These are phyloP conservation scores for Globisporangium okanoganense DNA, from an alignment of 352 stramenopile genomes.

Conservation along the genomic window DNA sequence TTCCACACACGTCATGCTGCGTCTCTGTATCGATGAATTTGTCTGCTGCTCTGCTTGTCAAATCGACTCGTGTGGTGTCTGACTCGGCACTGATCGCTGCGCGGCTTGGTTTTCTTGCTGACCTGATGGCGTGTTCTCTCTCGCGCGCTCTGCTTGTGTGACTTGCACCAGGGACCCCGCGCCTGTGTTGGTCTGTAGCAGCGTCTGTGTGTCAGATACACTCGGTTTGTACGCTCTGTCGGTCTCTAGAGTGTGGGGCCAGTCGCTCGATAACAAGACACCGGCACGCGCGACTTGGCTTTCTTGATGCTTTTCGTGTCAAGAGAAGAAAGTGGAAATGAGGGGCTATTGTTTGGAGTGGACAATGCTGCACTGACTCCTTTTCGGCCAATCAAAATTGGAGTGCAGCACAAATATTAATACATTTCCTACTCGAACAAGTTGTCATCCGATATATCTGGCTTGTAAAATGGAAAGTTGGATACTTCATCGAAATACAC, in stretches of 20 bases:
- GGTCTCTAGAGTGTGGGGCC: not conserved
- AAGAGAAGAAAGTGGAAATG: not conserved
- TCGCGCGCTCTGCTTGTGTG: not conserved
- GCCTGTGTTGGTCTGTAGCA: not conserved
- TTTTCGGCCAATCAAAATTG: slow-evolving; percentile 9
- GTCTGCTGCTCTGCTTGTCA: not conserved
- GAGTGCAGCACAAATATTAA: not conserved
- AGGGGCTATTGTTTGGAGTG: not conserved
- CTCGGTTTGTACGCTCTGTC: not conserved
- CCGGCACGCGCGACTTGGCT: not conserved
- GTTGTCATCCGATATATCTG: not conserved
- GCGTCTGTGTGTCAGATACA: not conserved
- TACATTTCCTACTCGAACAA: not conserved
- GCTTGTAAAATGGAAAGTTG: not conserved
- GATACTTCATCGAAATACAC: slow-evolving; percentile 1
- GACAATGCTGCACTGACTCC: slow-evolving; percentile 1
- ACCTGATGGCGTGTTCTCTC: not conserved
- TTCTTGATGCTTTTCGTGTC: slow-evolving; percentile 1
- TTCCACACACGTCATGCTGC: slow-evolving; percentile 25
- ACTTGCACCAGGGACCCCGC: not conserved
- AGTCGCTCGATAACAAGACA: not conserved
- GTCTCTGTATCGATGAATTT: not conserved
- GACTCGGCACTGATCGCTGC: too few relatives aligned
- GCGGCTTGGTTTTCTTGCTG: not conserved
- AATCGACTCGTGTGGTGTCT: too few relatives aligned